phyloP scores from a whole-genome alignment of 176 grass and related monocot species.

The Musa schizocarpa region DNA sequence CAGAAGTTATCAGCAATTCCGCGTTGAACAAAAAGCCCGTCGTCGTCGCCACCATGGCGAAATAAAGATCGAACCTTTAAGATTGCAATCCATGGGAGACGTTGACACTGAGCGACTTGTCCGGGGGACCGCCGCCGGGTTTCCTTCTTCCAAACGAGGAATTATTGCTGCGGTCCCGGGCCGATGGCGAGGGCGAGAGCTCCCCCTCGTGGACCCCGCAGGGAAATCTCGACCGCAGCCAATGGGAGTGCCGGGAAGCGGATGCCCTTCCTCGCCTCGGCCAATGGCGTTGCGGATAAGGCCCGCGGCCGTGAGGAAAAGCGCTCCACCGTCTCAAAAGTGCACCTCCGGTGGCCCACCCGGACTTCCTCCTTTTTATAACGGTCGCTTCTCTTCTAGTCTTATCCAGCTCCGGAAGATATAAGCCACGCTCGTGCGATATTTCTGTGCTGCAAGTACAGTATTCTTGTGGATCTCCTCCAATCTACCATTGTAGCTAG shows the following conservation, averaged over 20 bases:
- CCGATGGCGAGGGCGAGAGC: not conserved
- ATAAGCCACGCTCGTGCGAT: not conserved
- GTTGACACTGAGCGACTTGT: not conserved
- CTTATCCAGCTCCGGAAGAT: not conserved
- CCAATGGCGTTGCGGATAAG: constrained; percentile 60
- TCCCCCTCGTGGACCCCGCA: constrained; percentile 16
- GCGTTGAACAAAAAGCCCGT: too few species aligned
- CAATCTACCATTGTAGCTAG: not conserved
- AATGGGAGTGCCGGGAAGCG: constrained; percentile 26
- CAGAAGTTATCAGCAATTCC: not conserved
- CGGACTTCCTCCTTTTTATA: not conserved
- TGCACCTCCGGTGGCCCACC: not conserved
- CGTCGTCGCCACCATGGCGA: not conserved
- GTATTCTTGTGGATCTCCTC: not conserved
- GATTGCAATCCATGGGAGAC: not conserved
- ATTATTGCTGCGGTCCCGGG: constrained; percentile 1
- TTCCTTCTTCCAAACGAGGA: not conserved
- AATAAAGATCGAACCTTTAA: not conserved
- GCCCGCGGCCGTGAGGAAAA: constrained; percentile 25
- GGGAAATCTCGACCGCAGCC: constrained; percentile 36
- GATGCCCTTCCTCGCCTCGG: constrained; percentile 19
- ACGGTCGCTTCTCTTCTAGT: not conserved
- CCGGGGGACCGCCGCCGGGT: not conserved
- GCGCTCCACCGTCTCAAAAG: not conserved
- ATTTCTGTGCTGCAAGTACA: not conserved